Evolutionary conservation across 2,329 filamentous ascomycete species (phyloP), one percentile per base, ranked within the genome.

Genomic region (Chalara sp.): DNA sequence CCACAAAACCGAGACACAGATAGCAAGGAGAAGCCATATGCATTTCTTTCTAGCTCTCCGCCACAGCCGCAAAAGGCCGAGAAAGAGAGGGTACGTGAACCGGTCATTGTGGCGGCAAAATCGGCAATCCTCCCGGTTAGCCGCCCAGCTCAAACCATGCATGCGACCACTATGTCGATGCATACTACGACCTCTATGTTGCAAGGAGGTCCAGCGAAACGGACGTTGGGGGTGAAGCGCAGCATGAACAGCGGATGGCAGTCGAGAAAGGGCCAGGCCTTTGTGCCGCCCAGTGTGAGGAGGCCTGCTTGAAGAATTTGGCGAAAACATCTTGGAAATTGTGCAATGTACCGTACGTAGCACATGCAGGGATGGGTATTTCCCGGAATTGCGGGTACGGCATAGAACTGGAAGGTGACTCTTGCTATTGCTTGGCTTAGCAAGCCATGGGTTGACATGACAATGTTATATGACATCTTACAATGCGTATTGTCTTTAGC

Each of bases 241-340:
- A 73, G 69, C 48, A 70, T 79, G 67, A 70, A 37, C n/a, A 37
- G 75, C 54, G 72, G 73, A 2, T 79, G 76, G 76, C 52, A 61
- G 58, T 51, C 53, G 57, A 37, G n/a, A 41, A 59, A 58, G 37
- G 55, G 53, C 5, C 53, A 59, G 37, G 49, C 53, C 12, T 65
- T 65, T 41, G 53, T 56, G 8, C 63, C 62, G 11, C 62, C 63
- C 21, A 61, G 52, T 8, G 61, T 60, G 47, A 61, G 54, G 32
- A 47, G 42, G 40, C 46, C 48, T 45, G 30, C 11, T 11, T 44
- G 29, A 44, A 47, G 21, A 21, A 21, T 21, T 21, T 21, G 21
- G 21, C 21, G 21, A 21, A 21, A 21, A 21, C 21, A 21, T 21
- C 21, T 21, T 21, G 21, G 21, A 21, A 21, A 21, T 21, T 21